Evolutionary conservation across 2,329 filamentous ascomycete genomes (phyloP).

Genomic region (Calonectria honghensis): DNA sequence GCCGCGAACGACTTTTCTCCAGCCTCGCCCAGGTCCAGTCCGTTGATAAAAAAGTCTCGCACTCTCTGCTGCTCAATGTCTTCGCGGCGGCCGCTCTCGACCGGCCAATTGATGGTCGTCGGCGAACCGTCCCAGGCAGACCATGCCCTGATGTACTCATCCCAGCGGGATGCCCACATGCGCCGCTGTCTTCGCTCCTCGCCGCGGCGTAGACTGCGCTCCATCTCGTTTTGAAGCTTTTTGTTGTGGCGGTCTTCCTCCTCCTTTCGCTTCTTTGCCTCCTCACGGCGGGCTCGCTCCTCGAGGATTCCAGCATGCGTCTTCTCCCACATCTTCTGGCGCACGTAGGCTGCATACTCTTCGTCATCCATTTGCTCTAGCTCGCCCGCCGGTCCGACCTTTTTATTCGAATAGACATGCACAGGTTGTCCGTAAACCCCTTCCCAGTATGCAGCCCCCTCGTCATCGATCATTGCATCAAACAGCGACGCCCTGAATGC

Average conservation of each 20-base stretch:
- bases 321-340: slow-evolving; percentile 95
- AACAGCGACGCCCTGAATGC: slow-evolving; percentile 97
- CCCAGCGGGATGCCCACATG: slow-evolving; percentile 77
- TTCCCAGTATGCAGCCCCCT: slow-evolving; percentile 96
- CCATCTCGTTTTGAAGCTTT: slow-evolving; percentile 78
- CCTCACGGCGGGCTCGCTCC: slow-evolving; percentile 79
- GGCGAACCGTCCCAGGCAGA: slow-evolving; percentile 67
- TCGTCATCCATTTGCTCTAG: slow-evolving; percentile 94
- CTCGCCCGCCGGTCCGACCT: slow-evolving; percentile 68
- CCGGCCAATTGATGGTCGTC: slow-evolving; percentile 81
- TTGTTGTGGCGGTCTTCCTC: slow-evolving; percentile 70
- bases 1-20: slow-evolving; percentile 68
- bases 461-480: slow-evolving; percentile 97
- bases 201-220: slow-evolving; percentile 80
- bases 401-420: slow-evolving; percentile 80
- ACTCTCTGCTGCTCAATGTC: slow-evolving; percentile 77
- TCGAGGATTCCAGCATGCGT: slow-evolving; percentile 89
- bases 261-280: slow-evolving; percentile 69
- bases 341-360: slow-evolving; percentile 90
- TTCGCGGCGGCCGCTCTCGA: slow-evolving; percentile 72
- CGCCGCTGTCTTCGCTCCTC: slow-evolving; percentile 76
- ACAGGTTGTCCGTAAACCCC: slow-evolving; percentile 97
- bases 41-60: slow-evolving; percentile 79
- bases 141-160: slow-evolving; percentile 80
- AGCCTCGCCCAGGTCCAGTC: slow-evolving; percentile 64